These are phyloP conservation scores for Hygrocybe coccinea DNA, from an alignment of 768 basidiomycete species.

Conservation along the genomic window DNA sequence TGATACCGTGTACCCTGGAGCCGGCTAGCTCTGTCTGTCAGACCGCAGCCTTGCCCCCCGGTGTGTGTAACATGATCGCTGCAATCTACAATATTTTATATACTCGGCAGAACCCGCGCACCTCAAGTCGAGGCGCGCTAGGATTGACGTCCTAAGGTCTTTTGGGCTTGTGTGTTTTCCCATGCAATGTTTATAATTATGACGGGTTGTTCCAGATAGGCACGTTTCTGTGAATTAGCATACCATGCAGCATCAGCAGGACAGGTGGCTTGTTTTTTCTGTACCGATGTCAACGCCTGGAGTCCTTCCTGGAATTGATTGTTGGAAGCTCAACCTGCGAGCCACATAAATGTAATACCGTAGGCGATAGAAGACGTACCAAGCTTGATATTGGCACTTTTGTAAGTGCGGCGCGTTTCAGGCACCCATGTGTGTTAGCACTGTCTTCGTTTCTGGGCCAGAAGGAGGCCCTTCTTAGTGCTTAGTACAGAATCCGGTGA, in stretches of 20 bases:
- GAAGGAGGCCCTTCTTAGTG: constrained; percentile 65
- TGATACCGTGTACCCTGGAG: too few species aligned
- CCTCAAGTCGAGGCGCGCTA: too few species aligned
- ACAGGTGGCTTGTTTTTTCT: too few species aligned
- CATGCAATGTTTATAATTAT: constrained; percentile 39
- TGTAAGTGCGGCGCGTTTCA: constrained; percentile 51
- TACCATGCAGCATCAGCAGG: constrained; percentile 2
- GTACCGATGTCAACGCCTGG: constrained; percentile 56
- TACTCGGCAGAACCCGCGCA: too few species aligned
- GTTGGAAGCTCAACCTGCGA: too few species aligned
- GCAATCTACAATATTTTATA: too few species aligned
- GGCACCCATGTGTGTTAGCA: constrained; percentile 42
- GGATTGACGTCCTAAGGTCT: too few species aligned
- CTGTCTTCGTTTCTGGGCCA: constrained; percentile 48
- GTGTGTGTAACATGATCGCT: too few species aligned
- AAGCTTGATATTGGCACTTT: constrained; percentile 67
- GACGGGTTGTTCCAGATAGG: constrained; percentile 56
- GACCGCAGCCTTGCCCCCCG: too few species aligned
- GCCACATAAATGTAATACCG: constrained; percentile 5
- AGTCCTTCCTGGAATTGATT: constrained; percentile 71
- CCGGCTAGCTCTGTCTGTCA: too few species aligned
- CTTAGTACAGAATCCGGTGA: constrained; percentile 78
- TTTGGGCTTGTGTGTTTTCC: too few species aligned
- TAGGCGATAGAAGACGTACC: constrained; percentile 31
- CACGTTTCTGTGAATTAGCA: constrained; percentile 30